A percentile compares a stretch with the other conserved stretches of the same genome.
Conservation (phyloP, 2,329 filamentous ascomycete genomes). For the Pseudogymnoascus sp. region DNA sequence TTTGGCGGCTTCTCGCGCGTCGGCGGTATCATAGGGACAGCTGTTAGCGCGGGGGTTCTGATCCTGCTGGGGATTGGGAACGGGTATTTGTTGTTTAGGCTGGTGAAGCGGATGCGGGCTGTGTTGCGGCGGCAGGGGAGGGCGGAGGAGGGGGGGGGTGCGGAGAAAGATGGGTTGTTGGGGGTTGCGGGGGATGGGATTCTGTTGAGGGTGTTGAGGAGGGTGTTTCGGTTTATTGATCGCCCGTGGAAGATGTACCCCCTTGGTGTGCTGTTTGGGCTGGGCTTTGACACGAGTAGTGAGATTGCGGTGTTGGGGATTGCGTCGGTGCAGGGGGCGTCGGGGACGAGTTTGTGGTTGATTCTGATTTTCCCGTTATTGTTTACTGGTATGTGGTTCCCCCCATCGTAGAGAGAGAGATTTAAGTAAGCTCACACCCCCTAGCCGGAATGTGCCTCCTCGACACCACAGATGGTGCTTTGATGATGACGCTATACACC, state of each 20-base stretch:
- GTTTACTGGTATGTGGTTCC: conserved; percentile 59
- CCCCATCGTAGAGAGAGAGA: background rate
- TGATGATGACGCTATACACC: conserved; percentile 93
- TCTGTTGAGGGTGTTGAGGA: conserved; percentile 61
- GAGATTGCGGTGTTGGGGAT: conserved; percentile 91
- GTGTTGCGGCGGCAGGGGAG: conserved; percentile 40
- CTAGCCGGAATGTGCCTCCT: conserved; percentile 86
- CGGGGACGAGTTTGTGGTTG: conserved; percentile 85
- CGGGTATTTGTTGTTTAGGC: conserved; percentile 70
- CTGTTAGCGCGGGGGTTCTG: conserved; percentile 74
- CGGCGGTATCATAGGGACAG: conserved; percentile 83
- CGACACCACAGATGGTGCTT: conserved; percentile 83
- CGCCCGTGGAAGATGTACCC: conserved; percentile 95
- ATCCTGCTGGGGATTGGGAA: conserved; percentile 78
- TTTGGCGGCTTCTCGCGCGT: conserved; percentile 74
- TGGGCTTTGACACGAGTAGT: conserved; percentile 92
- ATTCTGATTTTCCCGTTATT: conserved; percentile 85
- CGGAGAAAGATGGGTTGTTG: conserved; percentile 34
- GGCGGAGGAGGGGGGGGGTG: conserved; percentile 20
- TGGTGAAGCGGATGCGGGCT: conserved; percentile 58
- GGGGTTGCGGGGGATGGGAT: conserved; percentile 70
- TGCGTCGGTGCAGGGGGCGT: conserved; percentile 73
- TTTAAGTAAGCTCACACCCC: background rate
- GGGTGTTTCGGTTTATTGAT: conserved; percentile 65
- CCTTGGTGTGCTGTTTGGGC: conserved; percentile 75